Base-by-base conservation (phyloP, 768 basidiomycete genomes). In the Ramaria rubella region DNA sequence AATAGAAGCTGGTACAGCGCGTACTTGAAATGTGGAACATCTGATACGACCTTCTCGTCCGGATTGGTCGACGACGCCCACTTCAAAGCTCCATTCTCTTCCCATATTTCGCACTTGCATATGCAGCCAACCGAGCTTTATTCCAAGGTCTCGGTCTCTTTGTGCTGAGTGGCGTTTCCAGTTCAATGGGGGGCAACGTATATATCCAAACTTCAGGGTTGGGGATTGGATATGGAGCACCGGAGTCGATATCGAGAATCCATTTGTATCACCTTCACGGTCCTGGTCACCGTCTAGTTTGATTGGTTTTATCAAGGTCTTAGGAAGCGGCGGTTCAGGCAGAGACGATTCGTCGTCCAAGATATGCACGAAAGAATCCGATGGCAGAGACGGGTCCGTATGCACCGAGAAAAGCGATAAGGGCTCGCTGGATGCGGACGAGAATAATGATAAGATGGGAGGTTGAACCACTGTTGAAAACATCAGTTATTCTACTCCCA, bases 141-240 rank as follows among this genome's bases (percentile, higher is more conserved):
- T 65, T 15, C 82, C 83, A 45, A 90, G 70, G 29, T 72, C 75
- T 31, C 55, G 57, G 23, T 56, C 51, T 31, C 60, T 40, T 46
- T 60, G 60, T 23, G 52, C 49, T 8, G 49, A 14, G 12, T 51
- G 4, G 34, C 58, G 52, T 31, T 48, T 44, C 52, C 43, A 57
- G 30, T 51, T 29, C 5, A 43, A 59, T 21, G 77, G 73, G 15
- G 88, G 88, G 61, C 77, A 83, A 7, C 79, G 81, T 33, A 91
- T 78, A 63, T 77, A 90, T 0, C 88, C 86, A 51, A 74, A 82
- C 51, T 71, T 77, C 31, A 89, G 63, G 12, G 83, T 85, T 24
- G 89, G 88, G 4, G 87, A 89, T 63, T 91, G 89, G 48, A 91
- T 76, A 60, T 91, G 88, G 14, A 91, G 75, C 1, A 89, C 86